A percentile compares a stretch with the other conserved stretches of the same genome.
Conservation (phyloP, 768 basidiomycete species). For the Amylocystis lapponica region DNA sequence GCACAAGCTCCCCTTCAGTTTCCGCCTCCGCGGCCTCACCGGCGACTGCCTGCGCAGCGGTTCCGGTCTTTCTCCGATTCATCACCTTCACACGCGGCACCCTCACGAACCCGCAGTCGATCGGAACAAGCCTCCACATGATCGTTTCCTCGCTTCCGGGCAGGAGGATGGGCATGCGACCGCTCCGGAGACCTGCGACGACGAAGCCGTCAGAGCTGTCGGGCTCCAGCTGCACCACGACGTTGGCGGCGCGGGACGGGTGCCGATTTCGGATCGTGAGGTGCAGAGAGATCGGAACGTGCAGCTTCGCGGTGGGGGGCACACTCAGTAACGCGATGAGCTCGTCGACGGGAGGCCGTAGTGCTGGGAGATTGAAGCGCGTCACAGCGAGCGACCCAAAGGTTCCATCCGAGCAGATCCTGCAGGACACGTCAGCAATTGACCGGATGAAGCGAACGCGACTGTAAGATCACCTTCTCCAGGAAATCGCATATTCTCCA, state of each 20-base stretch:
- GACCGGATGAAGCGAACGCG: slow-evolving; percentile 2
- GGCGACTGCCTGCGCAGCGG: slow-evolving; percentile 12
- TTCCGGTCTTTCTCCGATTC: slow-evolving; percentile 38
- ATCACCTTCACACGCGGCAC: slow-evolving; percentile 58
- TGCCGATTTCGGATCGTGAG: slow-evolving; percentile 63
- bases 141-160: slow-evolving; percentile 65
- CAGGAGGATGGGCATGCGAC: slow-evolving; percentile 64
- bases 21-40: slow-evolving; percentile 24
- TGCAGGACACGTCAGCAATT: slow-evolving; percentile 18
- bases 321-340: slow-evolving; percentile 62
- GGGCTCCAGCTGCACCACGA: slow-evolving; percentile 69
- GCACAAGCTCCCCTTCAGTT: slow-evolving; percentile 41
- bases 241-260: slow-evolving; percentile 56
- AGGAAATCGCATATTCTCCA: slow-evolving; percentile 55
- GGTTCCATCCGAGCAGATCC: slow-evolving; percentile 41
- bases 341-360: slow-evolving; percentile 54
- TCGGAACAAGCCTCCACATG: slow-evolving; percentile 63
- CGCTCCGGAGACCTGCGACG: slow-evolving; percentile 66
- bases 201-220: slow-evolving; percentile 69
- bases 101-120: slow-evolving; percentile 66
- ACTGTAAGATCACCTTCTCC: slow-evolving; percentile 48
- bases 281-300: slow-evolving; percentile 50
- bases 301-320: slow-evolving; percentile 59
- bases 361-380: slow-evolving; percentile 50
- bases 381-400: slow-evolving; percentile 44